These are phyloP conservation scores for Wickerhamiella occidentalis DNA, from an alignment of 805 yeast genomes.

Conservation along the genomic window DNA sequence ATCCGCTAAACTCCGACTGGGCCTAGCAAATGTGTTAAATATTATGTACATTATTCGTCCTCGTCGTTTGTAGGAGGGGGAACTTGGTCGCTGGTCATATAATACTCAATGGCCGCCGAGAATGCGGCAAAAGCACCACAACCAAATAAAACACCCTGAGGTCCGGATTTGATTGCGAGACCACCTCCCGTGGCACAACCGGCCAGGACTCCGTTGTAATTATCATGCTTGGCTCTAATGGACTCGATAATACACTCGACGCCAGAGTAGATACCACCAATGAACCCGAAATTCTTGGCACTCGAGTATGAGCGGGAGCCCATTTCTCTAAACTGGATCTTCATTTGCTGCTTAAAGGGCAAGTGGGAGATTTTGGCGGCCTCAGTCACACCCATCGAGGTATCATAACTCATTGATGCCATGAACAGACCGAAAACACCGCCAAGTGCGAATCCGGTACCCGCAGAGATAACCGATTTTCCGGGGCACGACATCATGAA, in stretches of 20 bases:
- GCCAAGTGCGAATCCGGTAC: constrained; percentile 85
- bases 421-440: constrained; percentile 92
- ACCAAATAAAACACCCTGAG: constrained; percentile 80
- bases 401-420: constrained; percentile 69
- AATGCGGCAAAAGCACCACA: constrained; percentile 98
- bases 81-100: constrained; percentile 71
- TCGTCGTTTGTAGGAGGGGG: constrained; percentile 83
- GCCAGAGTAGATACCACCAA: constrained; percentile 84
- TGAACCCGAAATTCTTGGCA: constrained; percentile 88
- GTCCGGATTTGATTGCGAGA: constrained; percentile 82
- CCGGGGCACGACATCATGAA: constrained; percentile 93
- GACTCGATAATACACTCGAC: constrained; percentile 86
- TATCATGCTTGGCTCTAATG: constrained; percentile 76
- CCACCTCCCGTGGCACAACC: constrained; percentile 98
- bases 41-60: constrained; percentile 32
- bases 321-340: constrained; percentile 83
- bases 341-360: constrained; percentile 88
- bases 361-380: constrained; percentile 57
- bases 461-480: constrained; percentile 82
- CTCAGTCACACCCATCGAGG: constrained; percentile 47
- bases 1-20: too few species aligned
- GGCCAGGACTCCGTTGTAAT: constrained; percentile 82
- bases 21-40: too few species aligned
- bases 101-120: constrained; percentile 56
- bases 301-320: constrained; percentile 74